Conservation (phyloP, 2,329 filamentous ascomycete species). For the Didymella pinodella region DNA sequence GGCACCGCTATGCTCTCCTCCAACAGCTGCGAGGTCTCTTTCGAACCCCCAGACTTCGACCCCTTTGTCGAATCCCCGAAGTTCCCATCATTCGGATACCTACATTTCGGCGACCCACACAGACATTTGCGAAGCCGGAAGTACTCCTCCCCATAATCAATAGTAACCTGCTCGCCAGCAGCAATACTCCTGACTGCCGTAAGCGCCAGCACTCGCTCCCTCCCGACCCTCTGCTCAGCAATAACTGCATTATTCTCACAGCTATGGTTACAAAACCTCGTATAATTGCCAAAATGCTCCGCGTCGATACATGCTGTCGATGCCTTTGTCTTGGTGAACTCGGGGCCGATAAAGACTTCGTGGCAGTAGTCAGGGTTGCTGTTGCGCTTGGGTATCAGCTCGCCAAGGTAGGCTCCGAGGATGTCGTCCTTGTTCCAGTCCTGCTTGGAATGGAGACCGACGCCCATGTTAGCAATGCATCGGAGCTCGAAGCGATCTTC, state of each 20-base stretch:
- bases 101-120: slow-evolving; percentile 11
- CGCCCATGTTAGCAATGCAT: not conserved
- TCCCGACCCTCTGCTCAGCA: slow-evolving; percentile 11
- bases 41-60: too few relatives aligned
- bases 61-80: too few relatives aligned
- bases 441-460: not conserved
- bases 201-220: slow-evolving; percentile 1
- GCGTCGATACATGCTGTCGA: slow-evolving; percentile 17
- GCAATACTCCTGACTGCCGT: not conserved
- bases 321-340: not conserved
- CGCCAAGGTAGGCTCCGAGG: slow-evolving; percentile 18
- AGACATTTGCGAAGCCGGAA: slow-evolving; percentile 3
- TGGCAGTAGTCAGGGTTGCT: slow-evolving; percentile 18
- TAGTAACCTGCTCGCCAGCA: slow-evolving; percentile 1
- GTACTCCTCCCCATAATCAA: not conserved
- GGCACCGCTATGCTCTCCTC: not conserved
- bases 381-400: slow-evolving; percentile 10
- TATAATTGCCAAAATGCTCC: slow-evolving; percentile 9
- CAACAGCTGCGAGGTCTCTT: too few relatives aligned
- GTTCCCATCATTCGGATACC: not conserved
- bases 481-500: slow-evolving; percentile 6
- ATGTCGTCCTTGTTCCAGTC: not conserved
- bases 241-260: slow-evolving; percentile 20
- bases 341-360: slow-evolving; percentile 14
- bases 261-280: slow-evolving; percentile 23